phyloP scores from a whole-genome alignment of 176 grass and related monocot genomes.

The Tillandsia fasciculata region DNA sequence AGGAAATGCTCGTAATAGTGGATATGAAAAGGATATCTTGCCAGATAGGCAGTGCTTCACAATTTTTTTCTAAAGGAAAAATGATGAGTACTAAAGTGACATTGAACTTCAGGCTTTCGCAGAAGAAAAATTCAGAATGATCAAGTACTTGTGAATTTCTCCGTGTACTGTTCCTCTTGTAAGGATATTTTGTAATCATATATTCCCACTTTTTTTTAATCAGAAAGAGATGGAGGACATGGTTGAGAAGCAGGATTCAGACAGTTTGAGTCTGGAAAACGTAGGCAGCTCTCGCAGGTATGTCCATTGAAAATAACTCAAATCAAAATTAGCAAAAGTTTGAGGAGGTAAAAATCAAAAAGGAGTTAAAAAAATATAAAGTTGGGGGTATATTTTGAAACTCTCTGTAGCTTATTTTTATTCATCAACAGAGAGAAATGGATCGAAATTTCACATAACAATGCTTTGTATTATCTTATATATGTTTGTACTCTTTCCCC shows the following conservation, averaged over 20 bases:
- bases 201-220: constrained; percentile 13
- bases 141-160: neutral
- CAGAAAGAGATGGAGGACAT: constrained; percentile 73
- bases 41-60: neutral
- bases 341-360: too few relatives aligned
- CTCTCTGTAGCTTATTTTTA: too few relatives aligned
- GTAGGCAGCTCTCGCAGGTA: constrained; percentile 47
- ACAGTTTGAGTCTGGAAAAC: constrained; percentile 30
- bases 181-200: neutral
- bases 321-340: too few relatives aligned
- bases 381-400: too few relatives aligned
- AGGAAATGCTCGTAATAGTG: neutral
- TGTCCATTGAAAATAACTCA: neutral
- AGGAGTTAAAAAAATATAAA: too few relatives aligned
- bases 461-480: too few relatives aligned
- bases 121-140: neutral
- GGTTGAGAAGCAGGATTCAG: constrained; percentile 44
- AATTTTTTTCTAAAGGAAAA: neutral
- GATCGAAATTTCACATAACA: too few relatives aligned
- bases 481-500: too few relatives aligned
- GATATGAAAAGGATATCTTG: neutral
- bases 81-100: neutral
- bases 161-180: neutral
- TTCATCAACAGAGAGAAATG: too few relatives aligned
- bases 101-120: neutral